A percentile compares a stretch with the other conserved stretches of the same genome.
phyloP scores from a whole-genome alignment of 345 rosid genomes.

The Durio zibethinus region DNA sequence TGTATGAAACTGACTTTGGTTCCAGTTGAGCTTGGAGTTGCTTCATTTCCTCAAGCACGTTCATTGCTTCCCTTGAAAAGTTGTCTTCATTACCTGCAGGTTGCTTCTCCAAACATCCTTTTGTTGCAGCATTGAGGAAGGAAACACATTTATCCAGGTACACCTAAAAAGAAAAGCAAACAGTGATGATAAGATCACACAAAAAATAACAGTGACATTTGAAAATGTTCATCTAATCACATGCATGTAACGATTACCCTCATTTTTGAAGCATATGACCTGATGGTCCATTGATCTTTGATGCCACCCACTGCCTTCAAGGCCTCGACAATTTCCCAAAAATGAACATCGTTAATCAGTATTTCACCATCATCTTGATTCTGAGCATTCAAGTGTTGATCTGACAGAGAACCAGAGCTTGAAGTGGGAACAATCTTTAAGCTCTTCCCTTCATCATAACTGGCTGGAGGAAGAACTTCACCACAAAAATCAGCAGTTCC shows the following conservation, averaged over 20 bases:
- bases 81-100: not conserved
- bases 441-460: constrained; percentile 7
- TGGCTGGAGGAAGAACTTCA: not conserved
- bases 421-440: constrained; percentile 1
- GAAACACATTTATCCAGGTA: constrained; percentile 1
- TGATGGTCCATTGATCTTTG: not conserved
- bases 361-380: not conserved
- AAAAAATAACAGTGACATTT: not conserved
- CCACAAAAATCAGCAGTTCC: not conserved
- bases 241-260: constrained; percentile 10
- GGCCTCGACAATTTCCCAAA: constrained; percentile 18
- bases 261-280: not conserved
- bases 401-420: not conserved
- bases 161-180: constrained; percentile 13
- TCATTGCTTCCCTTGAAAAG: not conserved
- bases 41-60: constrained; percentile 15
- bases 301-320: not conserved
- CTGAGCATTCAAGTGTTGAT: not conserved
- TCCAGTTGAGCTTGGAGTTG: constrained; percentile 13
- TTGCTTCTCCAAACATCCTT: not conserved
- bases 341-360: not conserved
- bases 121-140: constrained; percentile 11
- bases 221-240: not conserved
- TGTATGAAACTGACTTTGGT: constrained; percentile 12
- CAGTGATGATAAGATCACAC: not conserved